These are phyloP conservation scores for Cutaneotrichosporon spelunceum DNA, from an alignment of 1,284 basidiomycete species.

Conservation along the genomic window DNA sequence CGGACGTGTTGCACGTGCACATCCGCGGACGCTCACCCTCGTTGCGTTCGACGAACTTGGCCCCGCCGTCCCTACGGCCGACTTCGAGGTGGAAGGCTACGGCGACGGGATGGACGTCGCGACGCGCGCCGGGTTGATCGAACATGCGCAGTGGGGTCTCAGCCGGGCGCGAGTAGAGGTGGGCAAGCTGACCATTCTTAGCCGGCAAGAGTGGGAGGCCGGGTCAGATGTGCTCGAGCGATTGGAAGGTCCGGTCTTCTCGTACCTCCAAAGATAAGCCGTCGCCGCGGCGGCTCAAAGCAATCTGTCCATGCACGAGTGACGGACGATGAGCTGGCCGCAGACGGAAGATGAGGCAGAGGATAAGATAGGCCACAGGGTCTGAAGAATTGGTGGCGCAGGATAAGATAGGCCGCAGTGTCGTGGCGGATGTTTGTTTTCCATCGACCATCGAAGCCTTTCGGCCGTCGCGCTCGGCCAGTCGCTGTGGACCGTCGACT, in stretches of 20 bases:
- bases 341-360: too few species aligned
- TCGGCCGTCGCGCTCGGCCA: too few species aligned
- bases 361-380: too few species aligned
- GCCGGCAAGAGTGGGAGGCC: not conserved
- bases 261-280: too few species aligned
- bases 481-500: too few species aligned
- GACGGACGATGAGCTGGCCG: too few species aligned
- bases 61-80: not conserved
- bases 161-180: not conserved
- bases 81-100: not conserved
- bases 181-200: not conserved
- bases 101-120: not conserved
- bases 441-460: too few species aligned
- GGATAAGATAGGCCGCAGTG: too few species aligned
- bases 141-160: not conserved
- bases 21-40: not conserved
- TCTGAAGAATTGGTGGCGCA: too few species aligned
- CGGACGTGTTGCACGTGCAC: not conserved
- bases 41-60: slow-evolving; percentile 1
- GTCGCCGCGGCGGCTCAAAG: too few species aligned
- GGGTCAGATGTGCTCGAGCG: not conserved
- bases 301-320: too few species aligned
- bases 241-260: not conserved
- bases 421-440: too few species aligned
- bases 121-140: not conserved